Evolutionary conservation across 768 basidiomycete species (phyloP).

Genomic region (Trametes cinnabarina): DNA sequence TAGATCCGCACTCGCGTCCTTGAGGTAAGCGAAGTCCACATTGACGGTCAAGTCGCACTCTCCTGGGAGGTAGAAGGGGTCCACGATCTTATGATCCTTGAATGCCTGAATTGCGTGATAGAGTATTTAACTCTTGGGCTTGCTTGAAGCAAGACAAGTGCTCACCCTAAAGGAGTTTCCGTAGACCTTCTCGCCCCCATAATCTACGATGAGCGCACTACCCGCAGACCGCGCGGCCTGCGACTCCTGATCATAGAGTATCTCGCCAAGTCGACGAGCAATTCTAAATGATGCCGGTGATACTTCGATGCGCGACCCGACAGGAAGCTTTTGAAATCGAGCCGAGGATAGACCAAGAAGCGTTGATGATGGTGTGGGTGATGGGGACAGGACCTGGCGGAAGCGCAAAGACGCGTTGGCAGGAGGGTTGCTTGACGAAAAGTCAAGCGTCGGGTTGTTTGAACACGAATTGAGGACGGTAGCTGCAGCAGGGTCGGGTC

Average conservation of each 20-base stretch:
- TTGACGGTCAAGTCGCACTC: constrained; percentile 93
- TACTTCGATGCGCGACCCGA: constrained; percentile 78
- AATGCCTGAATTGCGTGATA: constrained; percentile 62
- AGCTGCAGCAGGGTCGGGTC: constrained; percentile 39
- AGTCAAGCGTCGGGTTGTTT: constrained; percentile 17
- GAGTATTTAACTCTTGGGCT: background rate
- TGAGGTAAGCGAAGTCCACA: constrained; percentile 89
- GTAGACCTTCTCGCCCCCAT: constrained; percentile 71
- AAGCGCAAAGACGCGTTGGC: constrained; percentile 35
- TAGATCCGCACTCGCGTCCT: constrained; percentile 66
- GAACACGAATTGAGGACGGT: constrained; percentile 25
- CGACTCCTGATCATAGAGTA: constrained; percentile 39
- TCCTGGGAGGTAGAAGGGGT: constrained; percentile 83
- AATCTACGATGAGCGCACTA: constrained; percentile 82
- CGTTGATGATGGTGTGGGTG: constrained; percentile 50
- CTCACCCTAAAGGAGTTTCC: constrained; percentile 80
- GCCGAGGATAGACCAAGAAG: constrained; percentile 64
- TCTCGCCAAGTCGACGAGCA: constrained; percentile 63
- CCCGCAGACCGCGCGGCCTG: constrained; percentile 40
- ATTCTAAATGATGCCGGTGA: constrained; percentile 68
- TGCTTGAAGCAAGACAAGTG: background rate
- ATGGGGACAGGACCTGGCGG: constrained; percentile 62
- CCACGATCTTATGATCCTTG: constrained; percentile 79
- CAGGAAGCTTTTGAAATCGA: constrained; percentile 65
- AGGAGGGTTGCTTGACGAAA: constrained; percentile 11